Percentiles rank a stretch among this genome's conserved stretches.
Evolutionary conservation across 352 stramenopile species (phyloP).

Genomic region (Globisporangium camurandrum): DNA sequence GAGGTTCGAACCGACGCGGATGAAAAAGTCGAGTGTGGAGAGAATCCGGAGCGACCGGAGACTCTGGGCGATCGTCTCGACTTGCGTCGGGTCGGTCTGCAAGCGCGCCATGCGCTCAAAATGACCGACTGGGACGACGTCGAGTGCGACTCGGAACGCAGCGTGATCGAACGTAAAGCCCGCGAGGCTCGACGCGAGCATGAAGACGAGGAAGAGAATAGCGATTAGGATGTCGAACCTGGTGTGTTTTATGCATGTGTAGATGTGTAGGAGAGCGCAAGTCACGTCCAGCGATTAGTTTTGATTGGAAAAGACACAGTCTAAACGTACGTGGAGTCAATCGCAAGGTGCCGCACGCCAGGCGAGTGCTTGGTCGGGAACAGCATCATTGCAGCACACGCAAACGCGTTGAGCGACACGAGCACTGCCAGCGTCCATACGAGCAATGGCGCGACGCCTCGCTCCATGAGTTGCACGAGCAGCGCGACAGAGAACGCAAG

Average conservation of each 20-base stretch:
- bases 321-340: constrained; percentile 25
- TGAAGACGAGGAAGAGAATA: constrained; percentile 20
- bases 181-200: constrained; percentile 18
- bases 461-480: constrained; percentile 16
- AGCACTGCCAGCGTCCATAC: constrained; percentile 15
- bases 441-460: constrained; percentile 13
- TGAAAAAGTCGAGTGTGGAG: constrained; percentile 19
- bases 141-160: constrained; percentile 15
- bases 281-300: no score
- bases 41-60: constrained; percentile 28
- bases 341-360: constrained; percentile 9
- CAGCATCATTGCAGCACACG: constrained; percentile 11
- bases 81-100: constrained; percentile 17
- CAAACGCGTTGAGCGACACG: constrained; percentile 18
- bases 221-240: constrained; percentile 30
- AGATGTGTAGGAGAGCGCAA: no score
- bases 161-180: constrained; percentile 22
- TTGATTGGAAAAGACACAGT: no score
- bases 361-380: constrained; percentile 6
- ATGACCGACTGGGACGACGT: constrained; percentile 12
- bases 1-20: constrained; percentile 19
- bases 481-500: constrained; percentile 3
- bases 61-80: constrained; percentile 18
- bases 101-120: constrained; percentile 16
- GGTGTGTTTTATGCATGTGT: no score